Evolutionary conservation across 1,284 basidiomycete genomes (phyloP).

Genomic region (Apiotrichum sp.): DNA sequence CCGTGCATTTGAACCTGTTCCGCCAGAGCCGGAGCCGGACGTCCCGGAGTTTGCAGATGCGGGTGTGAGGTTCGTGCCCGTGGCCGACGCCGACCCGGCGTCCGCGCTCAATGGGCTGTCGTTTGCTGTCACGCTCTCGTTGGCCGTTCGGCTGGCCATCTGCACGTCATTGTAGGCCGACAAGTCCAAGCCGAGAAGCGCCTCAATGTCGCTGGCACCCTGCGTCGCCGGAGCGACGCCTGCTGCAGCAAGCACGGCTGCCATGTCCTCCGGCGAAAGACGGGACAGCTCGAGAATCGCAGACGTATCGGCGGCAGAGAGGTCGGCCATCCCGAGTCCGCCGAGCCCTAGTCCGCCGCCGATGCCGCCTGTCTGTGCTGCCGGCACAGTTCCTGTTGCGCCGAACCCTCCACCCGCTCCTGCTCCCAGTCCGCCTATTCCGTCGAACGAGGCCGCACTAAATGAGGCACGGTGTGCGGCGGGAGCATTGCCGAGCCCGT

Average conservation of each 20-base stretch:
- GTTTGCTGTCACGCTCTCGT: neutral
- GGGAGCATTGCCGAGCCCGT: too few relatives aligned
- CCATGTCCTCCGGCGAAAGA: conserved; percentile 1
- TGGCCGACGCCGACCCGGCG: too few relatives aligned
- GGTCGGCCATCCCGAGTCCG: conserved; percentile 1
- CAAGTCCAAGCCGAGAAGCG: neutral
- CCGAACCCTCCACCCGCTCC: too few relatives aligned
- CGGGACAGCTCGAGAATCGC: conserved; percentile 5
- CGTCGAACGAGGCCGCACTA: too few relatives aligned
- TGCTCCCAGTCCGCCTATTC: too few relatives aligned
- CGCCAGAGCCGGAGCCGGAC: too few relatives aligned
- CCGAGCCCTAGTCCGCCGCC: neutral
- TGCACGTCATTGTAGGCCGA: neutral
- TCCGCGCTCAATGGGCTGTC: too few relatives aligned
- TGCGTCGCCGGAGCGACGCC: neutral
- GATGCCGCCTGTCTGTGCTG: too few relatives aligned
- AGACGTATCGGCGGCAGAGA: neutral
- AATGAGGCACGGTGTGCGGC: too few relatives aligned
- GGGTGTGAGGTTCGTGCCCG: neutral
- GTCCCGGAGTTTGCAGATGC: neutral
- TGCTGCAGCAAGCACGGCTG: neutral
- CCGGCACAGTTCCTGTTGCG: too few relatives aligned
- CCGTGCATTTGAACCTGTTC: too few relatives aligned
- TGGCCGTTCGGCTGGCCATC: neutral
- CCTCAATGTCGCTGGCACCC: neutral